Conservation (phyloP, 2,329 filamentous ascomycete genomes). For the Calonectria multiphialidica region DNA sequence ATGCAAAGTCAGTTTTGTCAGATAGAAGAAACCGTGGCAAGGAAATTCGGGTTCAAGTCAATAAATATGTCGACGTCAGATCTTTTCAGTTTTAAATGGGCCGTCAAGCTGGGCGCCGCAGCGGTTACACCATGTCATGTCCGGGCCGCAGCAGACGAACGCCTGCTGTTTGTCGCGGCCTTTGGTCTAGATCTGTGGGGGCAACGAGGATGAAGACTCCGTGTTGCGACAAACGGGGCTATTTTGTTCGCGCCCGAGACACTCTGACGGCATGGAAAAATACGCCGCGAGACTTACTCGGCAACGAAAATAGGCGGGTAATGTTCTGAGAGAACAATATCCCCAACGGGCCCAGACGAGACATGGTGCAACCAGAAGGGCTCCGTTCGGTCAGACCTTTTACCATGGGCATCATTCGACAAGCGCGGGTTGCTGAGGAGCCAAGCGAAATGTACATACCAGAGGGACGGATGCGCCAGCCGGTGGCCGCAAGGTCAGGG, state of each 20-base stretch:
- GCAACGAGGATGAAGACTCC: conserved; percentile 63
- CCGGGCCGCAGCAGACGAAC: conserved; percentile 18
- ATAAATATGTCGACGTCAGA: conserved; percentile 64
- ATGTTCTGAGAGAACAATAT: conserved; percentile 28
- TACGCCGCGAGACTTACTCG: conserved; percentile 23
- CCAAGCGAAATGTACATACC: conserved; percentile 6
- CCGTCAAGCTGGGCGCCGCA: conserved; percentile 64
- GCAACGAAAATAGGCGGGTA: conserved; percentile 25
- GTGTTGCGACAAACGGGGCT: conserved; percentile 56
- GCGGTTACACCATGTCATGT: conserved; percentile 58
- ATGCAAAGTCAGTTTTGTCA: not conserved
- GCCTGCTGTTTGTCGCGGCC: conserved; percentile 65
- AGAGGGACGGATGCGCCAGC: not conserved
- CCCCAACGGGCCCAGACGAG: conserved; percentile 26
- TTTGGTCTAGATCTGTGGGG: conserved; percentile 67
- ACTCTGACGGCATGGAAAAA: conserved; percentile 30
- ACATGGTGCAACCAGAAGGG: conserved; percentile 59
- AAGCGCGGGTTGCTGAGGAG: not conserved
- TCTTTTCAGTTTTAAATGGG: conserved; percentile 78
- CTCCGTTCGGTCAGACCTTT: conserved; percentile 71
- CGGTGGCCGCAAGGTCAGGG: not conserved
- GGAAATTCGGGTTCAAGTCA: conserved; percentile 1
- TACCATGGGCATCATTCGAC: conserved; percentile 71
- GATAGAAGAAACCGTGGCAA: conserved; percentile 2
- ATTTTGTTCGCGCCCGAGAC: conserved; percentile 31